Evolutionary conservation across 352 stramenopile genomes (phyloP).

Genomic region (Pythium monospermum): DNA sequence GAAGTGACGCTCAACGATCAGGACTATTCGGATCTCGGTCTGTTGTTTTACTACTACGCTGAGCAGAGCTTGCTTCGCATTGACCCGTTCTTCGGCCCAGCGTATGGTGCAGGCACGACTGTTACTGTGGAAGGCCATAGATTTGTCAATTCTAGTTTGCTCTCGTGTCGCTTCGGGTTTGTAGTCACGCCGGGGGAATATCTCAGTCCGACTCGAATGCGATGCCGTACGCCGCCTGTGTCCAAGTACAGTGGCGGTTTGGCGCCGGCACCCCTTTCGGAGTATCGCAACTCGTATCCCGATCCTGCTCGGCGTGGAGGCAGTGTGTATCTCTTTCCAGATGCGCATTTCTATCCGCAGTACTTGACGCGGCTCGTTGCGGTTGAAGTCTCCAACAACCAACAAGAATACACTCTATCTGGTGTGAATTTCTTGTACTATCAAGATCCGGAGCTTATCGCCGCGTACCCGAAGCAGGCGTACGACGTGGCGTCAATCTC

Average conservation of each 20-base stretch:
- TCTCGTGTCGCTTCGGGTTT: conserved; percentile 88
- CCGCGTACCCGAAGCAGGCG: conserved; percentile 48
- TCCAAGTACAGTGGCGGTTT: conserved; percentile 49
- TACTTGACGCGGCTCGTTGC: conserved; percentile 85
- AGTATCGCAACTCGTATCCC: conserved; percentile 55
- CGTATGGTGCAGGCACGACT: conserved; percentile 66
- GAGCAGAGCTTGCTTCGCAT: conserved; percentile 72
- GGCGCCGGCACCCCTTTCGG: conserved; percentile 49
- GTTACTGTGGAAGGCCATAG: conserved; percentile 80
- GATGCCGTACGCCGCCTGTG: conserved; percentile 78
- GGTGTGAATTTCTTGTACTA: conserved; percentile 93
- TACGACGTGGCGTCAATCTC: conserved; percentile 41
- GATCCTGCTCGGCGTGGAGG: conserved; percentile 49
- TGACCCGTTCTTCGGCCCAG: conserved; percentile 86
- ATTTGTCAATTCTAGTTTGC: conserved; percentile 85
- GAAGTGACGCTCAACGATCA: conserved; percentile 90
- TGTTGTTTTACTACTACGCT: conserved; percentile 84
- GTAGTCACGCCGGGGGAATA: conserved; percentile 80
- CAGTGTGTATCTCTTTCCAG: conserved; percentile 76
- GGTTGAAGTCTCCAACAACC: conserved; percentile 95
- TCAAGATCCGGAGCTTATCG: conserved; percentile 66
- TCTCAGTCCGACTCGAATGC: conserved; percentile 69
- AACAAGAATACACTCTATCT: conserved; percentile 91
- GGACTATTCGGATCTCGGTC: conserved; percentile 73
- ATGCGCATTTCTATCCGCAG: conserved; percentile 83